Percentiles rank a stretch among this genome's conserved stretches.
These are phyloP conservation scores for Pyricularia sp. DNA, from an alignment of 2,329 filamentous ascomycete species.

Conservation along the genomic window DNA sequence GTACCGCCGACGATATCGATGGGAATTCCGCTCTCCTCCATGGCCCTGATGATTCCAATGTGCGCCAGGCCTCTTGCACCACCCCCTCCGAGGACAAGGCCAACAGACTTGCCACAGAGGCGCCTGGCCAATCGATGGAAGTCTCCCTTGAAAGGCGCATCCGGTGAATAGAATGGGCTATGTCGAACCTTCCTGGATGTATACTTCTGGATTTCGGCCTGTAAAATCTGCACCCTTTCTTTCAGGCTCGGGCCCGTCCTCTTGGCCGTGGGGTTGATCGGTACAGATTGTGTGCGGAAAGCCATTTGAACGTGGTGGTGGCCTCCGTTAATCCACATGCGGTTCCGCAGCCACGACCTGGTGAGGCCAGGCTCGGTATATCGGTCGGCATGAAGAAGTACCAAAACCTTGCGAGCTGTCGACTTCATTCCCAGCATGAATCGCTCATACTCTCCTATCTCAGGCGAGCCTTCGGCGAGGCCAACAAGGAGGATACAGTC, in stretches of 20 bases:
- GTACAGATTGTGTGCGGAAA: conserved; percentile 63
- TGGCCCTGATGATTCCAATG: conserved; percentile 82
- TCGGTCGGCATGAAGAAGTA: conserved; percentile 77
- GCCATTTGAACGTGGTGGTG: conserved; percentile 98
- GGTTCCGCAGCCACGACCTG: conserved; percentile 77
- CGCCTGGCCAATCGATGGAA: conserved; percentile 86
- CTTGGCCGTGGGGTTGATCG: conserved; percentile 60
- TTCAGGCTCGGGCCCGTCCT: conserved; percentile 78
- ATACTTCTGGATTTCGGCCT: conserved; percentile 97
- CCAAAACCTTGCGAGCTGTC: conserved; percentile 83
- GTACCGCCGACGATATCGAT: conserved; percentile 94
- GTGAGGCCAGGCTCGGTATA: conserved; percentile 79
- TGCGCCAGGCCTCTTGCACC: conserved; percentile 87
- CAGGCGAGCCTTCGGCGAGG: conserved; percentile 76
- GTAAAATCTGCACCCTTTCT: conserved; percentile 82
- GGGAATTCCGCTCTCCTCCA: conserved; percentile 92
- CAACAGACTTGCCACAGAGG: conserved; percentile 87
- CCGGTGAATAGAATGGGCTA: conserved; percentile 76
- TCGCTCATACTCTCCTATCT: conserved; percentile 89
- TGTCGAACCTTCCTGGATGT: conserved; percentile 87
- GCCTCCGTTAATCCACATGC: conserved; percentile 95
- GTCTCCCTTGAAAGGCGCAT: conserved; percentile 89
- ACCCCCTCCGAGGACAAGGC: conserved; percentile 84
- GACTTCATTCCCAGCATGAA: conserved; percentile 96
- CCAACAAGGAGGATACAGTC: conserved; percentile 92